phyloP scores from a whole-genome alignment of 805 yeast species.

The Peterozyma toletana region DNA sequence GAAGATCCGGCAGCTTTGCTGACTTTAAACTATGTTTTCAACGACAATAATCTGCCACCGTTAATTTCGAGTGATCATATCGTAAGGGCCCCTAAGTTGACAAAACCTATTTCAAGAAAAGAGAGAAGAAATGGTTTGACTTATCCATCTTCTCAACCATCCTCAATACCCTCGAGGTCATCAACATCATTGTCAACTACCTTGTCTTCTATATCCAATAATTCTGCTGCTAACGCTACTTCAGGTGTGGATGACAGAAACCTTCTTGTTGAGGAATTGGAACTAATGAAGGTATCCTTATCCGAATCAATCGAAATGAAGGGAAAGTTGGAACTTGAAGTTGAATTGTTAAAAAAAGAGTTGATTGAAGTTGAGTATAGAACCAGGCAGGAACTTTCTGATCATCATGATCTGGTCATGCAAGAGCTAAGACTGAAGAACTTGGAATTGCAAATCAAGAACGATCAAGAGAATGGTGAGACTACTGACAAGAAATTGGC shows the following conservation, averaged over 20 bases:
- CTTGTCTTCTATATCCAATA: background rate
- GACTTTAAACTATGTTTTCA: constrained; percentile 12
- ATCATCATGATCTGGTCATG: constrained; percentile 16
- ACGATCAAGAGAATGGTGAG: constrained; percentile 9
- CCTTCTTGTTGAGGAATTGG: background rate
- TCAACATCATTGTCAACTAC: constrained; percentile 3
- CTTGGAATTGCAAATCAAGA: constrained; percentile 2
- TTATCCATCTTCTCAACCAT: background rate
- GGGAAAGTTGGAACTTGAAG: constrained; percentile 9
- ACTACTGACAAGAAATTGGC: constrained; percentile 23
- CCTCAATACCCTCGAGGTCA: constrained; percentile 4
- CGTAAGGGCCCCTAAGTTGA: too few species aligned
- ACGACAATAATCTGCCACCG: too few species aligned
- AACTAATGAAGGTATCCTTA: background rate
- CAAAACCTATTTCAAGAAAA: background rate
- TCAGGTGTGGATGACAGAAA: too few species aligned
- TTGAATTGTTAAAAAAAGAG: constrained; percentile 11
- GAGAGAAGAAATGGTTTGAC: background rate
- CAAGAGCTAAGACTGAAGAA: constrained; percentile 2
- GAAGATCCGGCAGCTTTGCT: constrained; percentile 25
- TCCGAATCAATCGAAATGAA: background rate
- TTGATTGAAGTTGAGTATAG: constrained; percentile 12
- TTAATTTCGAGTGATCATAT: too few species aligned
- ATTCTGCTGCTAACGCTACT: constrained; percentile 5
- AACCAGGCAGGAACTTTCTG: constrained; percentile 18